A percentile compares a stretch with the other conserved stretches of the same genome.
These are phyloP conservation scores for Pholiota adiposa DNA, from an alignment of 1,284 basidiomycete species.

Conservation along the genomic window DNA sequence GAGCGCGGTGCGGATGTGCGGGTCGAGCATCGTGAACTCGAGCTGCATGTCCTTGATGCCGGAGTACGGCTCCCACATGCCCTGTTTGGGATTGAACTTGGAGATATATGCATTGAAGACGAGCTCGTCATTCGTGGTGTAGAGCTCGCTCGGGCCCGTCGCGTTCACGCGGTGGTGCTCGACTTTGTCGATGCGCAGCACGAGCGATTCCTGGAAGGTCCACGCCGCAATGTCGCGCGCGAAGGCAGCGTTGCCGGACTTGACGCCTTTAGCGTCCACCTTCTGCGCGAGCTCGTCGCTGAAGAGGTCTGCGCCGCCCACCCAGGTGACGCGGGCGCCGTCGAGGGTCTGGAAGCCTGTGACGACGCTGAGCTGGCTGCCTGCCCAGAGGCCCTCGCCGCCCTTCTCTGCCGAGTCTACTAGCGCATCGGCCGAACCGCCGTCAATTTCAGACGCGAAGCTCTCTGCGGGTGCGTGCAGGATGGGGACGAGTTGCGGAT, in stretches of 20 bases:
- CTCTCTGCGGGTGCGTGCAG: slow-evolving; percentile 78
- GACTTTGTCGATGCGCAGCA: slow-evolving; percentile 78
- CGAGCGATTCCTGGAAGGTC: slow-evolving; percentile 89
- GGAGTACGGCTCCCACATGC: slow-evolving; percentile 75
- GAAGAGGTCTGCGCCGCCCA: slow-evolving; percentile 84
- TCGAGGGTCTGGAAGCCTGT: slow-evolving; percentile 88
- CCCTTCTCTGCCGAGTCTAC: slow-evolving; percentile 71
- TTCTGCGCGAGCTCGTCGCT: slow-evolving; percentile 71
- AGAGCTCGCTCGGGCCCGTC: slow-evolving; percentile 63
- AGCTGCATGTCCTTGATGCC: slow-evolving; percentile 83
- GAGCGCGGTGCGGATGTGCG: slow-evolving; percentile 83
- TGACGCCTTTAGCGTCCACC: slow-evolving; percentile 60
- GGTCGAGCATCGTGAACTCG: slow-evolving; percentile 98
- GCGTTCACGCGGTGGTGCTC: slow-evolving; percentile 75
- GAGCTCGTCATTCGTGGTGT: slow-evolving; percentile 88
- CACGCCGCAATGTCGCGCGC: slow-evolving; percentile 80
- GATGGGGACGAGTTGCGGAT: slow-evolving; percentile 85
- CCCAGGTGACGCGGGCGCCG: slow-evolving; percentile 81
- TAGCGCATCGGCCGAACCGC: slow-evolving; percentile 60
- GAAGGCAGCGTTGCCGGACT: slow-evolving; percentile 79
- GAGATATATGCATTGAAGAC: slow-evolving; percentile 80
- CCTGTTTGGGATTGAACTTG: slow-evolving; percentile 57
- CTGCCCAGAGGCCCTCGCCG: slow-evolving; percentile 80
- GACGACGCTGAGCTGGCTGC: slow-evolving; percentile 76
- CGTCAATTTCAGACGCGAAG: slow-evolving; percentile 67